A percentile compares a stretch with the other conserved stretches of the same genome.
Evolutionary conservation across 2,329 filamentous ascomycete genomes (phyloP).

Genomic region (Apiospora aurea): DNA sequence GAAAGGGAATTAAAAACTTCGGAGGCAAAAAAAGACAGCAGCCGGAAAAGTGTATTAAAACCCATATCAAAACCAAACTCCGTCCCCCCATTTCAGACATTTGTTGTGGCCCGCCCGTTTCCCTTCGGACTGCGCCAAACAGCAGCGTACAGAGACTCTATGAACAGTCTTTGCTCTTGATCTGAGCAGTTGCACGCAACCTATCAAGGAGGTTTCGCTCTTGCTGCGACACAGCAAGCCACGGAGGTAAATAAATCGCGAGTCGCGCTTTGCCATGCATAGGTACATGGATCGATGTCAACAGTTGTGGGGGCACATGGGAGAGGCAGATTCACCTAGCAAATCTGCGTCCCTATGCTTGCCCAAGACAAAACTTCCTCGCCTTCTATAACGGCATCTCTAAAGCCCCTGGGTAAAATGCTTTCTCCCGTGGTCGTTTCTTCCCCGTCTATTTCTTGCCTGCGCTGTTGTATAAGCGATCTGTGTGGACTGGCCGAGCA

Average conservation of each 20-base stretch:
- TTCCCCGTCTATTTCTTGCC: slow-evolving; percentile 8
- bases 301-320: slow-evolving; percentile 11
- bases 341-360: background rate
- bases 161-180: slow-evolving; percentile 13
- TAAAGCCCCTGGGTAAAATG: slow-evolving; percentile 10
- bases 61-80: slow-evolving; percentile 26
- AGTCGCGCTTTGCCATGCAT: slow-evolving; percentile 17
- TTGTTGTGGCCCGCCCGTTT: slow-evolving; percentile 9
- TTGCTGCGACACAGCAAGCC: slow-evolving; percentile 19
- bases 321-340: background rate
- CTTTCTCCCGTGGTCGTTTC: background rate
- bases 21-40: slow-evolving; percentile 1
- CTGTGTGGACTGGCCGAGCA: slow-evolving; percentile 1
- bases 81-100: slow-evolving; percentile 20
- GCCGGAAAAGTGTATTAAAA: slow-evolving; percentile 24
- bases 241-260: slow-evolving; percentile 15
- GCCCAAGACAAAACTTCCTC: slow-evolving; percentile 16
- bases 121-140: slow-evolving; percentile 3
- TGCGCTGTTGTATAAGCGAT: slow-evolving; percentile 13
- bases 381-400: slow-evolving; percentile 14
- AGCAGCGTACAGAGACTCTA: slow-evolving; percentile 15
- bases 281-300: slow-evolving; percentile 20
- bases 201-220: background rate
- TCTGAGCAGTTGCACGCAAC: background rate
- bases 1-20: background rate